Conservation (phyloP, 176 grass and related monocot genomes). For the Avena sativa region DNA sequence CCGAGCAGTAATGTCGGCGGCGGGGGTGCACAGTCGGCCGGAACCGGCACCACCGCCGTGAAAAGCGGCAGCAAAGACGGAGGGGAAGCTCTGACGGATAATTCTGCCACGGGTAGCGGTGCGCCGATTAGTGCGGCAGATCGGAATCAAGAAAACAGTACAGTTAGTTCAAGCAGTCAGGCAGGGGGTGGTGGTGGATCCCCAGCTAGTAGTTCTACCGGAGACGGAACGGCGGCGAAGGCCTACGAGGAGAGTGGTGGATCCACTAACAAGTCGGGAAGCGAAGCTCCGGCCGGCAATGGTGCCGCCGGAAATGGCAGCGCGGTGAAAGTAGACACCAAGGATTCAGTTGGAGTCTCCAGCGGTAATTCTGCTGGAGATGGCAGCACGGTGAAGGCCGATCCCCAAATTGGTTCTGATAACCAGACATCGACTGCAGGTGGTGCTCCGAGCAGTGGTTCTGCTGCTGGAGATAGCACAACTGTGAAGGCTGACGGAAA, state of each 20-base stretch:
- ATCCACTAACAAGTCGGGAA: constrained; percentile 26
- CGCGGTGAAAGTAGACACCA: neutral
- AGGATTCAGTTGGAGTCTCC: constrained; percentile 10
- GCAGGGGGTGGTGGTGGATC: constrained; percentile 32
- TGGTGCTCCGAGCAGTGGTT: neutral
- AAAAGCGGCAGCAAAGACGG: neutral
- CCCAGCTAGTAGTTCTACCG: constrained; percentile 26
- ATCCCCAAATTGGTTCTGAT: constrained; percentile 13
- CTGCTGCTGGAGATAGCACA: constrained; percentile 38
- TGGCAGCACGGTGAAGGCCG: constrained; percentile 6
- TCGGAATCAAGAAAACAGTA: neutral
- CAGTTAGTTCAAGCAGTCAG: constrained; percentile 19
- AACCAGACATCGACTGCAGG: constrained; percentile 1
- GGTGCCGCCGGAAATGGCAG: constrained; percentile 25
- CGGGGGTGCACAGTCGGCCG: neutral
- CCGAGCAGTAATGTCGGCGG: constrained; percentile 44
- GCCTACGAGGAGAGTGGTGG: neutral
- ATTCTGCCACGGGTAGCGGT: constrained; percentile 20
- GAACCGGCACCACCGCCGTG: neutral
- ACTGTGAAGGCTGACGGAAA: neutral
- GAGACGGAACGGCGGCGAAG: neutral
- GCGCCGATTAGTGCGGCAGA: neutral
- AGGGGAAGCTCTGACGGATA: constrained; percentile 4
- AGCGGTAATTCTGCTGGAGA: constrained; percentile 22
- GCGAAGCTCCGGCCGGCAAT: neutral